Evolutionary conservation across 352 stramenopile genomes (phyloP), one percentile per base, ranked within the genome.

Genomic region (Pythium vanterpoolii): DNA sequence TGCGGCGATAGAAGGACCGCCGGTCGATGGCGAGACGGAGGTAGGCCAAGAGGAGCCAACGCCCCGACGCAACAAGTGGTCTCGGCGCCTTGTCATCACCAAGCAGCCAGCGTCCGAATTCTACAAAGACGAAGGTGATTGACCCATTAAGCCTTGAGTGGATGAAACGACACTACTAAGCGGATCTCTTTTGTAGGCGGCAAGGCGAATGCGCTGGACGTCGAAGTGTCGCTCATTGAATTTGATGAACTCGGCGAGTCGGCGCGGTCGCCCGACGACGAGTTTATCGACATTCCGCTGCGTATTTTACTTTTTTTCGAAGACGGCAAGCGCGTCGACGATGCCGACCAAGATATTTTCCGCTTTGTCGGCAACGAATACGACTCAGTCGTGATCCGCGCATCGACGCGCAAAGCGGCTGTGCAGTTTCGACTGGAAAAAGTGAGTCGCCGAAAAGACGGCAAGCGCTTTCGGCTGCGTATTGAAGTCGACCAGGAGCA

Each of bases 81-180:
- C 79, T 14, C 75, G 83, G 34, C 71, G 86, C 43, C 66, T 95
- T 40, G 83, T 93, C n/a, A 83, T 95, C 43, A 91, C 82, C 11
- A 95, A 89, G 66, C 86, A 95, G 62, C 86, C 86, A 9, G 63
- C 75, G 13, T 90, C 86, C 18, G 83, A 93, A 62, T 95, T 95
- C 56, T 95, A 93, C 72, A 95, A 95, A 60, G 86, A 95, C 51
- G 86, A 95, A 91, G 85, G 70, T 77, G 24, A n/a, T n/a, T n/a
- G n/a, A n/a, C n/a, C n/a, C n/a, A n/a, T n/a, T n/a, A n/a, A n/a
- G n/a, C n/a, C n/a, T n/a, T n/a, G n/a, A n/a, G n/a, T n/a, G n/a
- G n/a, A n/a, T n/a, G n/a, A n/a, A n/a, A n/a, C n/a, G n/a, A n/a
- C n/a, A n/a, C n/a, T n/a, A n/a, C n/a, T n/a, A n/a, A n/a, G n/a